Percentiles rank a stretch among this genome's conserved stretches.
Conservation (phyloP, 2,329 filamentous ascomycete genomes). For the Stagonosporopsis chrysanthemi region DNA sequence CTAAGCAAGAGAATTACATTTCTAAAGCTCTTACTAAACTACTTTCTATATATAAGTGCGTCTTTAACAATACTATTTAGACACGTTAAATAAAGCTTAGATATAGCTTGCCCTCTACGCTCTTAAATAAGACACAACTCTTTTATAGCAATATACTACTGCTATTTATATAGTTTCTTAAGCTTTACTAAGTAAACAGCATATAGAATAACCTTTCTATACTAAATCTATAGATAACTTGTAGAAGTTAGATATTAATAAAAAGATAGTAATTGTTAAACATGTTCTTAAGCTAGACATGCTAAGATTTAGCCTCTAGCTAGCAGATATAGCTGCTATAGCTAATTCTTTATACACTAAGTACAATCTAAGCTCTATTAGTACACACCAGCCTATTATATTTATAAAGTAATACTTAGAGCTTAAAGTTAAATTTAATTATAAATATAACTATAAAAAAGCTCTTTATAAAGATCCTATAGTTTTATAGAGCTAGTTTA, state of each 20-base stretch:
- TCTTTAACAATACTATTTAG: too few species aligned
- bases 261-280: not conserved
- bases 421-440: slow-evolving; percentile 25
- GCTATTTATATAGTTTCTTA: not conserved
- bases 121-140: too few species aligned
- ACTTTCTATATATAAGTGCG: too few species aligned
- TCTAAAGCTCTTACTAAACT: too few species aligned
- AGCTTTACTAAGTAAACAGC: not conserved
- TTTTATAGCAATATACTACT: not conserved
- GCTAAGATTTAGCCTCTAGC: not conserved
- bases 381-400: slow-evolving; percentile 18
- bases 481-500: slow-evolving; percentile 17
- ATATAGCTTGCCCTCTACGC: too few species aligned
- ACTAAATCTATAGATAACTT: too few species aligned
- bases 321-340: too few species aligned
- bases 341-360: slow-evolving; percentile 17
- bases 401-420: slow-evolving; percentile 19
- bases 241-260: not conserved
- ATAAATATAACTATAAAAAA: slow-evolving; percentile 14
- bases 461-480: slow-evolving; percentile 12
- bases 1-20: too few species aligned
- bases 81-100: too few species aligned
- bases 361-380: slow-evolving; percentile 7
- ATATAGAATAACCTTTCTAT: not conserved
- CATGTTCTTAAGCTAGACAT: not conserved